Evolutionary conservation across 2,329 filamentous ascomycete genomes (phyloP).

Genomic region (Waltergamsia citrina): DNA sequence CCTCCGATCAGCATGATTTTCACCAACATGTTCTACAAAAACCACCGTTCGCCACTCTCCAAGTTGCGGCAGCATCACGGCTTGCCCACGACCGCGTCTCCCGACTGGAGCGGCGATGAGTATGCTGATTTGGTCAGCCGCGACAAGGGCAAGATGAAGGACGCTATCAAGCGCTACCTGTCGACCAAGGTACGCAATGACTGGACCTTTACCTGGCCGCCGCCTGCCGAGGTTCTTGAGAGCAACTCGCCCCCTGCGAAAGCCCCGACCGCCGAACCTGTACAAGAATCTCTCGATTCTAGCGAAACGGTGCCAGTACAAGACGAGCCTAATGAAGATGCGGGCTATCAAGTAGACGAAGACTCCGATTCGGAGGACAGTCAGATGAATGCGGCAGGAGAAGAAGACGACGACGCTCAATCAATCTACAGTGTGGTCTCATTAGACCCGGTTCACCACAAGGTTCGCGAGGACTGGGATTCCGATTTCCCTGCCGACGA

Average conservation of each 20-base stretch:
- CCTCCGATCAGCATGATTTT: slow-evolving; percentile 46
- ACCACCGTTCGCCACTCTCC: slow-evolving; percentile 40
- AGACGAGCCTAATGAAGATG: slow-evolving; percentile 23
- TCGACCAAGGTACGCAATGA: slow-evolving; percentile 44
- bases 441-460: slow-evolving; percentile 41
- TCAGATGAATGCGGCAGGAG: slow-evolving; percentile 16
- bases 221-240: slow-evolving; percentile 14
- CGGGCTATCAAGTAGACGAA: slow-evolving; percentile 23
- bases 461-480: slow-evolving; percentile 43
- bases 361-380: slow-evolving; percentile 22
- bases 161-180: slow-evolving; percentile 49
- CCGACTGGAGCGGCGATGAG: slow-evolving; percentile 35
- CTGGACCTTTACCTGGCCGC: slow-evolving; percentile 51
- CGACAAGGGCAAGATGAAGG: slow-evolving; percentile 54
- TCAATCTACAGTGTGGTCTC: slow-evolving; percentile 50
- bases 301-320: slow-evolving; percentile 9
- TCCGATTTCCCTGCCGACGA: slow-evolving; percentile 46
- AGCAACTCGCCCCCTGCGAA: neutral
- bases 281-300: neutral
- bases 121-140: slow-evolving; percentile 52
- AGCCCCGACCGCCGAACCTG: neutral
- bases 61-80: slow-evolving; percentile 33
- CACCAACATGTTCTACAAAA: slow-evolving; percentile 46
- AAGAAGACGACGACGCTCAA: slow-evolving; percentile 32
- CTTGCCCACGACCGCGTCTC: slow-evolving; percentile 8